phyloP scores from a whole-genome alignment of 2,329 filamentous ascomycete species.

The Sarocladium kiliense region DNA sequence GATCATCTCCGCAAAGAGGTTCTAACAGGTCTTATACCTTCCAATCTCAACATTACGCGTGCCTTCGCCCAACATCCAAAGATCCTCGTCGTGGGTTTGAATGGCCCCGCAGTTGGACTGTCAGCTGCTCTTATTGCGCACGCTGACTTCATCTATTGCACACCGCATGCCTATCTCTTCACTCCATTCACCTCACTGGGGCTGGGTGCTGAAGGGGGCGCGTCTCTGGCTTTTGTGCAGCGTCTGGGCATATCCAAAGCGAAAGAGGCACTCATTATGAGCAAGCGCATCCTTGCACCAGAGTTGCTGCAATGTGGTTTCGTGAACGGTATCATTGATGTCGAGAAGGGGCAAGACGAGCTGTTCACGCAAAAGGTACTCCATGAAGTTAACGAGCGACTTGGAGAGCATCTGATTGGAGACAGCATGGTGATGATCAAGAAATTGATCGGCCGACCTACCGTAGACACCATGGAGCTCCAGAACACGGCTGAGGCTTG shows the following conservation, averaged over 20 bases:
- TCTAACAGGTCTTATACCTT: slow-evolving; percentile 68
- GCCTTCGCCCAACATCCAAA: slow-evolving; percentile 92
- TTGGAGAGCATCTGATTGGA: slow-evolving; percentile 74
- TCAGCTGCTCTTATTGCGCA: slow-evolving; percentile 77
- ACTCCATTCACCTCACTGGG: slow-evolving; percentile 89
- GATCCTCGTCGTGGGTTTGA: slow-evolving; percentile 84
- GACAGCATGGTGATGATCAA: slow-evolving; percentile 82
- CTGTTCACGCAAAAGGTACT: slow-evolving; percentile 69
- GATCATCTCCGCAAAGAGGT: slow-evolving; percentile 44
- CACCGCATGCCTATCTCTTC: slow-evolving; percentile 75
- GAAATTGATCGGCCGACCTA: slow-evolving; percentile 69
- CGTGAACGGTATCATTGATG: slow-evolving; percentile 77
- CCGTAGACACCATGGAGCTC: slow-evolving; percentile 64
- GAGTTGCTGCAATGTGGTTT: slow-evolving; percentile 75
- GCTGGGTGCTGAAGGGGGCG: slow-evolving; percentile 81
- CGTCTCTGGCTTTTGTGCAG: slow-evolving; percentile 73
- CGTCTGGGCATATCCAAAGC: slow-evolving; percentile 75
- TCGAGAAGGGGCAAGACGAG: slow-evolving; percentile 54
- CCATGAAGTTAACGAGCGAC: slow-evolving; percentile 70
- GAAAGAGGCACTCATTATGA: slow-evolving; percentile 91
- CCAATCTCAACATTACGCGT: slow-evolving; percentile 84
- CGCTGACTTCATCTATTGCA: slow-evolving; percentile 87
- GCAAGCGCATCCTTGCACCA: slow-evolving; percentile 64
- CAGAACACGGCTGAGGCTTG: slow-evolving; percentile 83
- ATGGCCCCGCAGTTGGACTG: slow-evolving; percentile 85